Evolutionary conservation across 495 filamentous ascomycete species (phyloP).

Genomic region (Aspergillus asperescens): DNA sequence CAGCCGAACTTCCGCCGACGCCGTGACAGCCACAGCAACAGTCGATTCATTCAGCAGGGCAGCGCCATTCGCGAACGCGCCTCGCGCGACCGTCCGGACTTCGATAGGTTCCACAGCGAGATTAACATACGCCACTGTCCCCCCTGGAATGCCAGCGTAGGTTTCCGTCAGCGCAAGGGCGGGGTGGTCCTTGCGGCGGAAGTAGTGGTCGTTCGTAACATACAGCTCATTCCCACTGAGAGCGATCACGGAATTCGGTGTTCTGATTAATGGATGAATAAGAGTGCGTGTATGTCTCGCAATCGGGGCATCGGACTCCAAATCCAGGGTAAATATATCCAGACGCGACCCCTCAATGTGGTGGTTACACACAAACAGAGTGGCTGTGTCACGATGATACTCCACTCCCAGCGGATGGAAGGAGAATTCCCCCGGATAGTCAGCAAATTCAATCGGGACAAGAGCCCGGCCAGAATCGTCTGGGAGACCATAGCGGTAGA

Average conservation of each 20-base stretch:
- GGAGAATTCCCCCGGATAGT: slow-evolving; percentile 23
- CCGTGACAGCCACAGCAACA: slow-evolving; percentile 34
- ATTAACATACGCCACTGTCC: slow-evolving; percentile 35
- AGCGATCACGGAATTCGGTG: slow-evolving; percentile 47
- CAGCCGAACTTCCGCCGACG: slow-evolving; percentile 25
- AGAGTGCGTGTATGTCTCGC: slow-evolving; percentile 30
- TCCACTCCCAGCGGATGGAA: slow-evolving; percentile 46
- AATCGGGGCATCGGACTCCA: slow-evolving; percentile 15
- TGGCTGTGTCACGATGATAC: slow-evolving; percentile 30
- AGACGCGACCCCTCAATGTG: slow-evolving; percentile 35
- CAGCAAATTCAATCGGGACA: slow-evolving; percentile 25
- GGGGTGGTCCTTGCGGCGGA: slow-evolving; percentile 18
- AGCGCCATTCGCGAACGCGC: slow-evolving; percentile 34
- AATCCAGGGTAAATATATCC: slow-evolving; percentile 46
- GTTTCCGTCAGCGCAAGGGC: slow-evolving; percentile 29
- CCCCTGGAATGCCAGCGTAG: slow-evolving; percentile 29
- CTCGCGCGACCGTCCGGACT: slow-evolving; percentile 4
- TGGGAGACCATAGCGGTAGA: slow-evolving; percentile 30
- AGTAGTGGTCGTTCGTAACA: slow-evolving; percentile 49
- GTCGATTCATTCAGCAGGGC: slow-evolving; percentile 29
- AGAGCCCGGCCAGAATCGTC: slow-evolving; percentile 22
- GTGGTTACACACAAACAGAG: slow-evolving; percentile 29
- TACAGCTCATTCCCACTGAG: slow-evolving; percentile 39
- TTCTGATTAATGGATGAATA: slow-evolving; percentile 28
- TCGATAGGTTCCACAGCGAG: slow-evolving; percentile 13